Conservation (phyloP, 192 early-diverging fungal genomes). For the Backusella luteola region DNA sequence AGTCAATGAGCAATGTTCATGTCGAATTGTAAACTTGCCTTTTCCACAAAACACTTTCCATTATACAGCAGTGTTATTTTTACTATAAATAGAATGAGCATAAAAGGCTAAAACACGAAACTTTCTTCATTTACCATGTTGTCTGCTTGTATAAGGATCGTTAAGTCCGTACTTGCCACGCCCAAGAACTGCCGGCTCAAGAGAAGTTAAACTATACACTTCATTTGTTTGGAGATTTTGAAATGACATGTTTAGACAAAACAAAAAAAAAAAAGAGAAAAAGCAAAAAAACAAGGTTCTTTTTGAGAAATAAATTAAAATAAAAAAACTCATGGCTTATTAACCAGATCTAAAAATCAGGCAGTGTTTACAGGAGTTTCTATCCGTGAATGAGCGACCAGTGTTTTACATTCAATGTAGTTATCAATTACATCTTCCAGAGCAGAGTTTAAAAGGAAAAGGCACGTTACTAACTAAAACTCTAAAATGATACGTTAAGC, state of each 20-base stretch:
- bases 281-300: neutral
- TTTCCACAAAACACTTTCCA: neutral
- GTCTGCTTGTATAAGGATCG: neutral
- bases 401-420: too few relatives aligned
- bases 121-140: neutral
- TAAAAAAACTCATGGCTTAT: too few relatives aligned
- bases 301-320: too few relatives aligned
- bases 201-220: neutral
- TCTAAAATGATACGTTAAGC: too few relatives aligned
- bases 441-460: too few relatives aligned
- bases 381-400: too few relatives aligned
- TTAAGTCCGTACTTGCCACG: neutral
- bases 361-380: too few relatives aligned
- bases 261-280: neutral
- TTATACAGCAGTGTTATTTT: neutral
- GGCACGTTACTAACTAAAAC: too few relatives aligned
- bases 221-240: conserved; percentile 6
- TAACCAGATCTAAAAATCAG: too few relatives aligned
- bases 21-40: neutral
- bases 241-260: neutral
- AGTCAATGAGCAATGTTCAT: neutral
- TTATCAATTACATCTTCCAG: too few relatives aligned
- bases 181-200: neutral
- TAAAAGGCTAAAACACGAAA: neutral
- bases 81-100: neutral